These are phyloP conservation scores for Botrytis elliptica DNA, from an alignment of 2,329 filamentous ascomycete species.

Conservation along the genomic window DNA sequence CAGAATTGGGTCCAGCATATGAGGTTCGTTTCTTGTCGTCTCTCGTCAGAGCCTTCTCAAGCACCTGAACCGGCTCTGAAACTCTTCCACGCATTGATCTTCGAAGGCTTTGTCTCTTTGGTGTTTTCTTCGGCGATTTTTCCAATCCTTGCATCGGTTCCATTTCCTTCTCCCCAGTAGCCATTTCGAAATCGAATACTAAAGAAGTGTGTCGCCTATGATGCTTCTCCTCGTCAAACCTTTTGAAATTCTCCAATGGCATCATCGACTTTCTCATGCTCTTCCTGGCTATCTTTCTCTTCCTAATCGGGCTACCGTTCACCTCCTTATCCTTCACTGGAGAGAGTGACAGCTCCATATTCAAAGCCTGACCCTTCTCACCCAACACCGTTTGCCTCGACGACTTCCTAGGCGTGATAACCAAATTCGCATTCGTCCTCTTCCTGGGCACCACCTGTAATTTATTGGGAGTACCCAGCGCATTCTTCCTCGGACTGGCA, in stretches of 20 bases:
- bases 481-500: constrained; percentile 27
- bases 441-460: constrained; percentile 32
- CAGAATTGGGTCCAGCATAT: background rate
- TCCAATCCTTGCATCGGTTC: background rate
- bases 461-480: constrained; percentile 12
- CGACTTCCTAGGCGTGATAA: constrained; percentile 38
- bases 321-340: background rate
- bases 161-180: background rate
- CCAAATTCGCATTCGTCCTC: constrained; percentile 38
- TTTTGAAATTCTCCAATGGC: background rate
- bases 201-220: constrained; percentile 1
- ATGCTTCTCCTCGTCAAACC: constrained; percentile 12
- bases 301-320: constrained; percentile 23
- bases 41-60: background rate
- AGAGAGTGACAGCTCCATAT: background rate
- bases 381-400: constrained; percentile 25
- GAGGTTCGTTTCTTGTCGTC: background rate
- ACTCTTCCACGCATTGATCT: constrained; percentile 16
- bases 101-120: constrained; percentile 16
- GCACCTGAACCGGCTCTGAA: background rate
- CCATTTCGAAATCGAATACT: constrained; percentile 10
- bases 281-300: constrained; percentile 31
- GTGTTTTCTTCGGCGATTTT: background rate
- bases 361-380: constrained; percentile 2
- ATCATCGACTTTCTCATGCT: constrained; percentile 27